Conservation (phyloP, 2,329 filamentous ascomycete species). For the Ophiostoma angusticollis region DNA sequence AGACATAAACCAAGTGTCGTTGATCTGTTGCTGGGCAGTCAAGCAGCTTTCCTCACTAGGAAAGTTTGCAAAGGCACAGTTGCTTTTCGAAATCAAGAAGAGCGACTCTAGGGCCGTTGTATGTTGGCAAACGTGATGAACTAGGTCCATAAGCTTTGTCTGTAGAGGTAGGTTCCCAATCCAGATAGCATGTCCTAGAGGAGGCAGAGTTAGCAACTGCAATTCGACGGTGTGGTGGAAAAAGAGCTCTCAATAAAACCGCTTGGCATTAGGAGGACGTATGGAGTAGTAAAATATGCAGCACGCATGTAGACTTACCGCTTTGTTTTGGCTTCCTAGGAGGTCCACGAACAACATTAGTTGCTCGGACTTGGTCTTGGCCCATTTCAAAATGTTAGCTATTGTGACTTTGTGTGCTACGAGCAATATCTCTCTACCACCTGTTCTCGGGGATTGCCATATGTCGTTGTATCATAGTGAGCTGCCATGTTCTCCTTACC, state of each 20-base stretch:
- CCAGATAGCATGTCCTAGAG: slow-evolving; percentile 76
- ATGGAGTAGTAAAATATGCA: background rate
- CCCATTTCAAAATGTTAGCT: too few relatives aligned
- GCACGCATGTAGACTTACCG: slow-evolving; percentile 30
- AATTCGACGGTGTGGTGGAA: too few relatives aligned
- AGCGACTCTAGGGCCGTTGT: slow-evolving; percentile 72
- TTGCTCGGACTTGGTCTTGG: background rate
- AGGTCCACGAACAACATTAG: slow-evolving; percentile 30
- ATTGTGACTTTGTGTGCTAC: background rate
- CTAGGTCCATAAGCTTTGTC: slow-evolving; percentile 69
- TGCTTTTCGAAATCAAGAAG: slow-evolving; percentile 92
- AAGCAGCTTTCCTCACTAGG: slow-evolving; percentile 64
- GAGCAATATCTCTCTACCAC: too few relatives aligned
- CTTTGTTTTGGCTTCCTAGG: slow-evolving; percentile 47
- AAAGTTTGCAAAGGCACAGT: slow-evolving; percentile 95
- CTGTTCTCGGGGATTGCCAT: too few relatives aligned
- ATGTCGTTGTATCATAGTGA: too few relatives aligned
- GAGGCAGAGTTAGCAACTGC: slow-evolving; percentile 12
- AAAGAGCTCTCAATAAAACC: background rate
- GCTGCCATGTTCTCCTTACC: too few relatives aligned
- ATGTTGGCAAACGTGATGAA: slow-evolving; percentile 77
- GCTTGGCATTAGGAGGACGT: slow-evolving; percentile 11
- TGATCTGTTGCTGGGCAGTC: slow-evolving; percentile 67
- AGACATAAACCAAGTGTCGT: slow-evolving; percentile 81
- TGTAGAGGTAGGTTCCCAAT: slow-evolving; percentile 86